These are phyloP conservation scores for Globisporangium nagaii DNA, from an alignment of 352 stramenopile species.

Conservation along the genomic window DNA sequence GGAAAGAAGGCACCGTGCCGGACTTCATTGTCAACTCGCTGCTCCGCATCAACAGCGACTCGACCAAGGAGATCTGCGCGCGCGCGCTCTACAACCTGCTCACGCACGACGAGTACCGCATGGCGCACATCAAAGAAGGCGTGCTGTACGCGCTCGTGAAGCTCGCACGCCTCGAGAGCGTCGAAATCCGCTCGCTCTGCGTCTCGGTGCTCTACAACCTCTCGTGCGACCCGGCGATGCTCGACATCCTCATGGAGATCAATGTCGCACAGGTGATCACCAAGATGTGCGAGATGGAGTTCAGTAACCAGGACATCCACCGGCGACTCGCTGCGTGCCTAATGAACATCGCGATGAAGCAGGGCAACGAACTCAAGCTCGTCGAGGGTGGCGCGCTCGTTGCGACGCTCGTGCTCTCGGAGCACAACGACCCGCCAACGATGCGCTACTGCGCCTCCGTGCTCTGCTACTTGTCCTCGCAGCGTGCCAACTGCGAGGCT, in stretches of 20 bases:
- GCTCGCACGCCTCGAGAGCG: slow-evolving; percentile 73
- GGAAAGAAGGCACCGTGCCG: slow-evolving; percentile 80
- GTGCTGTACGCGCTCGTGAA: slow-evolving; percentile 87
- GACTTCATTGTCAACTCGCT: slow-evolving; percentile 89
- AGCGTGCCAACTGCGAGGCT: slow-evolving; percentile 67
- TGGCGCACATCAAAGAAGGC: slow-evolving; percentile 81
- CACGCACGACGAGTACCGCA: slow-evolving; percentile 71
- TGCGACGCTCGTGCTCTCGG: slow-evolving; percentile 59
- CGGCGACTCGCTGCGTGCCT: slow-evolving; percentile 64
- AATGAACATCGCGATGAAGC: slow-evolving; percentile 66
- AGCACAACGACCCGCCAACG: slow-evolving; percentile 66
- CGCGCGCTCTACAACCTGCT: slow-evolving; percentile 84
- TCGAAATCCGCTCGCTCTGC: slow-evolving; percentile 75
- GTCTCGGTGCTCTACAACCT: slow-evolving; percentile 83
- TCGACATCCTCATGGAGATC: slow-evolving; percentile 79
- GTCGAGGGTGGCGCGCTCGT: slow-evolving; percentile 64
- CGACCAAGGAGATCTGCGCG: slow-evolving; percentile 85
- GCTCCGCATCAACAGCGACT: slow-evolving; percentile 85
- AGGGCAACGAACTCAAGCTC: slow-evolving; percentile 45
- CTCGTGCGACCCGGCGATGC: slow-evolving; percentile 61
- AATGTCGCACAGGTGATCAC: slow-evolving; percentile 82
- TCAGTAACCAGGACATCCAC: slow-evolving; percentile 77
- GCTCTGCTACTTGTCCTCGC: slow-evolving; percentile 63
- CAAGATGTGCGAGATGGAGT: slow-evolving; percentile 83
- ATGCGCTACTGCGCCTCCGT: slow-evolving; percentile 67